Conservation (phyloP, 345 rosid genomes). For the Streptanthus diversifolius region DNA sequence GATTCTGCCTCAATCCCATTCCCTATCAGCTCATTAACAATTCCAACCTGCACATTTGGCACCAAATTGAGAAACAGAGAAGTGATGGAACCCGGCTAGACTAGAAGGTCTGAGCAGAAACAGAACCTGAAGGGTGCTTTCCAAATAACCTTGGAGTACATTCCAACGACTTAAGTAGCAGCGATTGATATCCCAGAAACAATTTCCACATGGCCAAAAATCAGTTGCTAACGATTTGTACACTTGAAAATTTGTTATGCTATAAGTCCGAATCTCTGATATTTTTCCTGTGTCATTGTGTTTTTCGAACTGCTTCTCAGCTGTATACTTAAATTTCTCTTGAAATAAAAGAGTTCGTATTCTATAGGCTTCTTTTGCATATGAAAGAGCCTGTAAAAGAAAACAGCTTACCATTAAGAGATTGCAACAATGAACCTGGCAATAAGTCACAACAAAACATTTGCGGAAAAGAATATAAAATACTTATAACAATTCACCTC, state of each 20-base stretch:
- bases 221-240: conserved; percentile 47
- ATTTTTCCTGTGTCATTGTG: conserved; percentile 41
- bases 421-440: conserved; percentile 17
- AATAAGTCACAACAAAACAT: background rate
- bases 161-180: conserved; percentile 84
- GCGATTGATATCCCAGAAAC: conserved; percentile 42
- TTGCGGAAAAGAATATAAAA: conserved; percentile 2
- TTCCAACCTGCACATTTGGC: conserved; percentile 56
- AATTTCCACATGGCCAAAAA: conserved; percentile 49
- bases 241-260: conserved; percentile 45
- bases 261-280: conserved; percentile 38
- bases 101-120: conserved; percentile 24
- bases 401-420: conserved; percentile 9
- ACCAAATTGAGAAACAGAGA: conserved; percentile 17
- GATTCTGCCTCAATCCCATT: conserved; percentile 76
- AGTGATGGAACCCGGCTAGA: background rate
- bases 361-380: conserved; percentile 72
- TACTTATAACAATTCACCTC: conserved; percentile 54
- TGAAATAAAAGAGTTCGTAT: conserved; percentile 70
- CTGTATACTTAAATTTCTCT: conserved; percentile 59
- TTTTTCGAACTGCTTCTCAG: conserved; percentile 51
- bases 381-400: conserved; percentile 62
- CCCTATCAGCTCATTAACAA: conserved; percentile 67
- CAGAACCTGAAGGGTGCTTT: conserved; percentile 86
- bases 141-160: conserved; percentile 78